Base-by-base conservation (phyloP, 78 protist genomes). In the Dictyostelium firmibasis region DNA sequence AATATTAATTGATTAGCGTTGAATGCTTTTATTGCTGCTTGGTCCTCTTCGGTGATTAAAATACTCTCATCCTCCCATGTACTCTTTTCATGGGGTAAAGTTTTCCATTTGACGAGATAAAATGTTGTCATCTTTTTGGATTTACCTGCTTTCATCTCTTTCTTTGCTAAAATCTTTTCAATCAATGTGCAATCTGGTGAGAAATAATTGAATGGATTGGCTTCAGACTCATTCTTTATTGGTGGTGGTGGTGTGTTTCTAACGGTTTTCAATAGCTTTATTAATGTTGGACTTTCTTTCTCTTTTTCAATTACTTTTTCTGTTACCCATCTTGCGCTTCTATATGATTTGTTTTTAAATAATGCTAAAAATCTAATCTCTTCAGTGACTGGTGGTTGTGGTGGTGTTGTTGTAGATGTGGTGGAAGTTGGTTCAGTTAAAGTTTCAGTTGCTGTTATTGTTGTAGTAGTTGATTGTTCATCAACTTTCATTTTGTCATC, bases 91-190 rank as follows among this genome's bases (percentile, higher is more conserved):
- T 97, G 91, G 16, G 87, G 82, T 4, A 91, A 83, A 23, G 31
- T 11, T 57, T 84, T 87, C 98, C 98, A 97, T 81, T 97, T 97
- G 67, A 96, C 97, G 25, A 97, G 72, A 41, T 95, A 78, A 10
- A 44, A 10, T 3, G 85, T 47, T 29, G 41, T 16, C 3, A 44
- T 20, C 36, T 53, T 47, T 35, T 76, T 86, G 84, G 29, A 38
- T 35, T 38, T 70, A n/a, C 31, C 33, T 29, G 53, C 18, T 7
- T 25, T 27, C 0, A 36, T 74, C 6, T 62, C 86, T 27, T 67
- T 70, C n/a, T 44, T 67, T 16, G 85, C 16, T 35, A 95, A 25
- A 31, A 95, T 84, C 76, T 92, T 91, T 9, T 95, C 97, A 23
- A 89, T 29, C 14, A 74, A 76, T 18, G 67, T 74, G 14, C 69